These are phyloP conservation scores for Babesia bovis DNA, from an alignment of 169 alveolate species.

Conservation along the genomic window DNA sequence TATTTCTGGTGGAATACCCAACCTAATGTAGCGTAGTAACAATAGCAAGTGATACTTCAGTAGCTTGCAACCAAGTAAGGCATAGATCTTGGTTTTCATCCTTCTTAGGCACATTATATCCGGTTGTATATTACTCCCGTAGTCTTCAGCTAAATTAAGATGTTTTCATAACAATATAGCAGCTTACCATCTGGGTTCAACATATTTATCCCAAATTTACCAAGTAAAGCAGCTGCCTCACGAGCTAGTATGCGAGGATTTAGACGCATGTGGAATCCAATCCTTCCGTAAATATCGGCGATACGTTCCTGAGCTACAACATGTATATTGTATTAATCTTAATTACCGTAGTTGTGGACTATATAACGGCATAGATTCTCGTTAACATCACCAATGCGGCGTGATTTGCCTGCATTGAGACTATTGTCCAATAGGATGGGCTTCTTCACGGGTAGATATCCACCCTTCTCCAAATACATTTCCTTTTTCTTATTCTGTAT, in stretches of 20 bases:
- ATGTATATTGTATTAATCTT: neutral
- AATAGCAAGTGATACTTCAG: conserved; percentile 51
- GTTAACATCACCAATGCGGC: conserved; percentile 4
- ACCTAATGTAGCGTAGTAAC: conserved; percentile 51
- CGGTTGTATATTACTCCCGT: conserved; percentile 15
- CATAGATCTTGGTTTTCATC: conserved; percentile 37
- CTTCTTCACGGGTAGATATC: neutral
- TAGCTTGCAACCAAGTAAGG: conserved; percentile 53
- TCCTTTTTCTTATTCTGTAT: neutral
- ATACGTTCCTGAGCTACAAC: conserved; percentile 51
- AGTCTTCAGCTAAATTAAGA: conserved; percentile 37
- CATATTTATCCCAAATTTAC: conserved; percentile 59
- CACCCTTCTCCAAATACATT: conserved; percentile 4
- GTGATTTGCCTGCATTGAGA: too few species aligned
- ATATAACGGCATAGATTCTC: conserved; percentile 29
- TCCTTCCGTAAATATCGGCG: conserved; percentile 47
- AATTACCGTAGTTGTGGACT: conserved; percentile 61
- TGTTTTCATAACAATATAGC: neutral
- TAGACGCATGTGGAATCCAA: conserved; percentile 62
- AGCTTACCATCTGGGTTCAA: conserved; percentile 54
- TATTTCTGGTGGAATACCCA: conserved; percentile 75
- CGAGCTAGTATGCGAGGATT: conserved; percentile 52
- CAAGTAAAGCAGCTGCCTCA: conserved; percentile 65
- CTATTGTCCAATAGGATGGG: neutral
- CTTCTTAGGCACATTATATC: conserved; percentile 58